Evolutionary conservation across 352 stramenopile species (phyloP), one percentile per base, ranked within the genome.

Genomic region (Phytophthora sojae): DNA sequence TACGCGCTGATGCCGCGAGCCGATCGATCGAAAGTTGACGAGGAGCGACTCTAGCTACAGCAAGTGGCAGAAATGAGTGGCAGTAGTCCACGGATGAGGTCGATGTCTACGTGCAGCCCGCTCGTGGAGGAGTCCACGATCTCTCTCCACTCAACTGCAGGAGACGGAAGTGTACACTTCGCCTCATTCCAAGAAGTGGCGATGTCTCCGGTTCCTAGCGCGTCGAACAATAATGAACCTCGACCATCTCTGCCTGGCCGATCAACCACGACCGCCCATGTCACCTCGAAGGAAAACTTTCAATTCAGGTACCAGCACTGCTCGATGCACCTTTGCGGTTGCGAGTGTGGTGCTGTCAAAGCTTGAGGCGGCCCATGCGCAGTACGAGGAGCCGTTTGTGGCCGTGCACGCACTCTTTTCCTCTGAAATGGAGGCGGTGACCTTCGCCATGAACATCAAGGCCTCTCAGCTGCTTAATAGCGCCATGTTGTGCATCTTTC

Each of bases 111-210:
- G 0, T 32, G 3, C 29, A 75, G 29, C 12, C n/a, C 42, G 6
- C 63, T 39, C 11, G 35, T 52, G 37, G 64, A 64, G 9, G 65
- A 57, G 17, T 71, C 59, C 0, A 69, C 57, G 9, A 53, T 19
- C 39, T 68, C 69, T 4, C 30, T 71, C 4, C 66, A 57, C 9
- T 61, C 73, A 14, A 9, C 26, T 14, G 11, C 14, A 29, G 8
- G 19, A 19, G 56, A 76, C 12, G 29, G 29, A 3, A 19, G 29
- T 12, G 42, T 55, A 2, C 23, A 81, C 4, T 86, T 86, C 49
- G 57, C 74, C 6, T 85, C 78, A 35, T 86, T 87, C 29, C 67
- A 88, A 9, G 75, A 85, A 58, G 57, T 88, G 12, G 9, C 30
- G 9, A 12, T 44, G 2, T 26, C 57, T 52, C 37, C n/a, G 4